Evolutionary conservation across 345 rosid genomes (phyloP).

Genomic region (Citrus medica): DNA sequence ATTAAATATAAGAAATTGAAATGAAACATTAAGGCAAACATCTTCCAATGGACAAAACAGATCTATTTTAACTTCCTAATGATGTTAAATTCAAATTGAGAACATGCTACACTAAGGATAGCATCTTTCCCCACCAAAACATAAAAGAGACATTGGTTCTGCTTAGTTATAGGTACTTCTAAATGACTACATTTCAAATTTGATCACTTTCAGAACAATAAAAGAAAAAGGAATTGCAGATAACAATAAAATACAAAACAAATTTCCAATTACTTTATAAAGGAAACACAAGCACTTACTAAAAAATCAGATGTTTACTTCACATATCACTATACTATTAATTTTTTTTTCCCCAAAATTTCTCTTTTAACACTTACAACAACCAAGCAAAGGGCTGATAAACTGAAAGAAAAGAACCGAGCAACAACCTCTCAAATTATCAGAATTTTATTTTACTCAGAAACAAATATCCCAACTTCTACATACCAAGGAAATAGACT

Average conservation of each 20-base stretch:
- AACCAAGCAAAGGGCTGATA: neutral
- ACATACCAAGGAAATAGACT: conserved; percentile 59
- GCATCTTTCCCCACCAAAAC: neutral
- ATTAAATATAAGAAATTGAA: neutral
- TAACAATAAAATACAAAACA: neutral
- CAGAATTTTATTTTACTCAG: neutral
- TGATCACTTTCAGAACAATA: neutral
- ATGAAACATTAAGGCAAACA: neutral
- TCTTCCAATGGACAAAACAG: neutral
- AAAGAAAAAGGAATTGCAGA: neutral
- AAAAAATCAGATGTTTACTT: neutral
- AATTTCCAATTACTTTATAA: neutral
- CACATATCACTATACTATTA: neutral
- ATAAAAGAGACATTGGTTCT: neutral
- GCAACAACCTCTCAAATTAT: neutral
- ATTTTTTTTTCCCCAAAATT: neutral
- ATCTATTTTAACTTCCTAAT: neutral
- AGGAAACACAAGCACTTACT: neutral
- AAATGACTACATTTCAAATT: neutral
- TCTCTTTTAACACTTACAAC: neutral
- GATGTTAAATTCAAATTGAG: neutral
- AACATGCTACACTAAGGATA: neutral
- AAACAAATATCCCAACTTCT: conserved; percentile 13
- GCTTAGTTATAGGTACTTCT: neutral
- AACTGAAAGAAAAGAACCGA: neutral